These are phyloP conservation scores for Hippophae tibetana DNA, from an alignment of 306 rosid genomes.

Conservation along the genomic window DNA sequence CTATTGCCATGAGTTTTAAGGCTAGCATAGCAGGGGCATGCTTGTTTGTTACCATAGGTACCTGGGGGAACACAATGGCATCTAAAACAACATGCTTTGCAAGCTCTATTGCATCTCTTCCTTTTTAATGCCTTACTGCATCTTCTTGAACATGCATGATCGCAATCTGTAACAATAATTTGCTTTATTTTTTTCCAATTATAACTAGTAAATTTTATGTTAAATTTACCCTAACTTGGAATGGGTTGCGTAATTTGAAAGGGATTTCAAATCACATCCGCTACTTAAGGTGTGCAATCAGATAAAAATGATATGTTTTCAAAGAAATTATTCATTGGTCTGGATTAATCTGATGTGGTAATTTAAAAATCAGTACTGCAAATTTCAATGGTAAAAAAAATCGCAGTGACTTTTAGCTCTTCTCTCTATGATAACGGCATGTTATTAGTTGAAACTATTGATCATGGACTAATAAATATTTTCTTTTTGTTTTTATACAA, in stretches of 20 bases:
- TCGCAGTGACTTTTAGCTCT: too few relatives aligned
- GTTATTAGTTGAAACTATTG: too few relatives aligned
- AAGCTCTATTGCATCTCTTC: constrained; percentile 45
- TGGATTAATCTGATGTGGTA: too few relatives aligned
- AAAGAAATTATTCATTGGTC: too few relatives aligned
- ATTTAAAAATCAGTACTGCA: too few relatives aligned
- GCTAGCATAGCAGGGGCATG: constrained; percentile 54
- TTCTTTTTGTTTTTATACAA: too few relatives aligned
- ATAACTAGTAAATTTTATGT: not conserved
- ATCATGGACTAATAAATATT: too few relatives aligned
- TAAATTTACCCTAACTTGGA: not conserved
- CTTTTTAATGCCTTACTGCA: constrained; percentile 38
- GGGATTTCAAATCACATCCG: too few relatives aligned
- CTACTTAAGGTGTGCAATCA: too few relatives aligned
- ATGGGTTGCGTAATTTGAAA: too few relatives aligned
- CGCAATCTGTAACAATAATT: constrained; percentile 29
- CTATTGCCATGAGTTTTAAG: constrained; percentile 45
- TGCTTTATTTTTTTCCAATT: not conserved
- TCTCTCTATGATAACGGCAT: too few relatives aligned
- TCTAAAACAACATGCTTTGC: constrained; percentile 41
- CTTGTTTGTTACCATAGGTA: constrained; percentile 35
- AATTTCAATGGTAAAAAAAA: too few relatives aligned
- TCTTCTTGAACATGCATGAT: constrained; percentile 30
- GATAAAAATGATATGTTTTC: not conserved
- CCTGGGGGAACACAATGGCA: constrained; percentile 66